Percentiles rank a stretch among this genome's conserved stretches.
These are phyloP conservation scores for Penicillium sp. DNA, from an alignment of 2,329 filamentous ascomycete genomes.

Conservation along the genomic window DNA sequence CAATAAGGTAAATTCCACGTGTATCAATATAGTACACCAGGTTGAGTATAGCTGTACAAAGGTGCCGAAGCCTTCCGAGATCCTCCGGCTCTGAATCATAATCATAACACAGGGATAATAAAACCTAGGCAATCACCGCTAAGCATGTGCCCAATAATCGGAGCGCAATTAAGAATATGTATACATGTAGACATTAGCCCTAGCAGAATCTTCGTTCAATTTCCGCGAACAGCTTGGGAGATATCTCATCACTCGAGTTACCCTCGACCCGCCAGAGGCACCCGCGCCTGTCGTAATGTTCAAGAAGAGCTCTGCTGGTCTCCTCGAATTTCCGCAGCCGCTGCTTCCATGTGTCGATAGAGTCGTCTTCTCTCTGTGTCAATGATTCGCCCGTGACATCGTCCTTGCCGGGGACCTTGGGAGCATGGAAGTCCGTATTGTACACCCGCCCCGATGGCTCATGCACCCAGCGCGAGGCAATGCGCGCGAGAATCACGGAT, in stretches of 20 bases:
- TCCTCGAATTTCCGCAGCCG: slow-evolving; percentile 82
- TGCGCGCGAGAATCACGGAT: slow-evolving; percentile 82
- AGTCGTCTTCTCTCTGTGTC: slow-evolving; percentile 80
- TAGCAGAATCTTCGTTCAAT: slow-evolving; percentile 72
- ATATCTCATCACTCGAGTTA: slow-evolving; percentile 91
- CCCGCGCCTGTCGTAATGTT: slow-evolving; percentile 82
- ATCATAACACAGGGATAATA: slow-evolving; percentile 19
- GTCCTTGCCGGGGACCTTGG: slow-evolving; percentile 75
- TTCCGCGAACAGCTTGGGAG: slow-evolving; percentile 79
- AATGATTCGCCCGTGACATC: slow-evolving; percentile 88
- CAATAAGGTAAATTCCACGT: neutral
- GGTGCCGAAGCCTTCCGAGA: neutral
- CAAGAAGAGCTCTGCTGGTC: slow-evolving; percentile 77
- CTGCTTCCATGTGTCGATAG: slow-evolving; percentile 77
- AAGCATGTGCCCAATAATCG: slow-evolving; percentile 9
- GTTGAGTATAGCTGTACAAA: slow-evolving; percentile 16
- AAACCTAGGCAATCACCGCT: slow-evolving; percentile 1
- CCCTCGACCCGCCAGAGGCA: slow-evolving; percentile 85
- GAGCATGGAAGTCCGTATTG: slow-evolving; percentile 89
- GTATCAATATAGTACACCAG: slow-evolving; percentile 22
- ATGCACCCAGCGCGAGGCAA: slow-evolving; percentile 91
- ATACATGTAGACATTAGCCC: slow-evolving; percentile 7
- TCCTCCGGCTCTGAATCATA: slow-evolving; percentile 6
- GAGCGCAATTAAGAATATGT: slow-evolving; percentile 12
- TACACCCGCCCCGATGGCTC: slow-evolving; percentile 88